Evolutionary conservation across 805 yeast genomes (phyloP), one percentile per base, ranked within the genome.

Genomic region (Ogataea nitratoaversa): DNA sequence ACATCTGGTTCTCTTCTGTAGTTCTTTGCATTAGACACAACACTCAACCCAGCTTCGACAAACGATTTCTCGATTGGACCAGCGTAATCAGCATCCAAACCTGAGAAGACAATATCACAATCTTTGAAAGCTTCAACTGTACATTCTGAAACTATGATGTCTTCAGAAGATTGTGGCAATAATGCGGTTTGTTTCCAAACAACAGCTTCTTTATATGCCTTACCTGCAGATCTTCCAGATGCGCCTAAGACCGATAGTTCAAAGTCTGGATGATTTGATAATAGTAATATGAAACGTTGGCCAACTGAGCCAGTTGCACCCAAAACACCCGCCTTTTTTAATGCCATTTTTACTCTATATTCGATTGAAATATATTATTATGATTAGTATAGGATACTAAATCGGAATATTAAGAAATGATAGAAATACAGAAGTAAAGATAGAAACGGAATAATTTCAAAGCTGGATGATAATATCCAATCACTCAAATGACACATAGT

Each of bases 281-380:
- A 71, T 36, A 93, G 70, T 35, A 91, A 70, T 46, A 93, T 90
- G 62, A 93, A 93, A 53, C 98, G 77, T 66, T 93, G 99, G 42
- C 99, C 99, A 29, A 93, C 99, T 32, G 95, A 82, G 38, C 99
- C 99, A 11, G 99, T 91, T 50, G 98, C 98, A 37, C 99, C 99
- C 46, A 91, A 72, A 53, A 93, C 97, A 70, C 99, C 99, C 18
- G 79, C 82, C 62, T 74, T 76, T 47, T 62, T 71, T 13, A 50
- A 41, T 37, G 55, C 46, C 48, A 56, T 43, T 30, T 17, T 25
- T 11, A n/a, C n/a, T n/a, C n/a, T n/a, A n/a, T n/a, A n/a, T n/a
- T n/a, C n/a, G n/a, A n/a, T n/a, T n/a, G n/a, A n/a, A n/a, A n/a
- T n/a, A 16, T 31, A n/a, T 22, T 17, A 16, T 30, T 29, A 19